phyloP scores from a whole-genome alignment of 1,284 basidiomycete genomes.

The Rhodotorula sp. region DNA sequence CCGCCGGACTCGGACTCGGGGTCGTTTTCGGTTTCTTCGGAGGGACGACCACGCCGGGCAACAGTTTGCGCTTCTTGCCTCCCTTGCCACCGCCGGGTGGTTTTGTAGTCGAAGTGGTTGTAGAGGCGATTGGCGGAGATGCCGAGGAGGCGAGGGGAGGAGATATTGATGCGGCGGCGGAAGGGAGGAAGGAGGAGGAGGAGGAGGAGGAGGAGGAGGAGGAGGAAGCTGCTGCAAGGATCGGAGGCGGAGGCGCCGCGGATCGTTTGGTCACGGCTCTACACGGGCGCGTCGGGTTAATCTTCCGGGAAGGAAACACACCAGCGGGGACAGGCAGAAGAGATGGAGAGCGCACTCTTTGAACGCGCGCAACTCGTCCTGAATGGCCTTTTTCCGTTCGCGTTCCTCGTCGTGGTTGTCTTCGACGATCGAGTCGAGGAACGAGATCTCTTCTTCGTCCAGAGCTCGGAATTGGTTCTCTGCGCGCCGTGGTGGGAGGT shows the following conservation, averaged over 20 bases:
- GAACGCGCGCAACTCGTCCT: conserved; percentile 74
- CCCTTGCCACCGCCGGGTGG: neutral
- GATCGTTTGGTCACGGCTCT: conserved; percentile 23
- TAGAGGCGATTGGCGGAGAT: neutral
- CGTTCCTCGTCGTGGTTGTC: conserved; percentile 72
- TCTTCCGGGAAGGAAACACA: neutral
- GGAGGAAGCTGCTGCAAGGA: conserved; percentile 2
- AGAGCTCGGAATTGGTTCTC: conserved; percentile 88
- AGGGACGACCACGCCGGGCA: conserved; percentile 1
- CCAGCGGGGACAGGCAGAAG: too few species aligned
- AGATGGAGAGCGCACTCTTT: conserved; percentile 60
- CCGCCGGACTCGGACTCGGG: too few species aligned
- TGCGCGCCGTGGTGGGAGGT: conserved; percentile 45
- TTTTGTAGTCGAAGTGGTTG: neutral
- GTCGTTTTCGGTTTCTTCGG: neutral
- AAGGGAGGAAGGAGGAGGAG: neutral
- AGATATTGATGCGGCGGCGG: conserved; percentile 1
- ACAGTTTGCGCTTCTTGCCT: neutral
- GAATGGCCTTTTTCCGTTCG: conserved; percentile 67
- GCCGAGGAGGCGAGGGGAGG: conserved; percentile 5
- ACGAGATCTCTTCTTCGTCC: conserved; percentile 82
- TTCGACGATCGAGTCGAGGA: conserved; percentile 75
- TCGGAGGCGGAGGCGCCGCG: conserved; percentile 3
- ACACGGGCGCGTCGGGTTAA: neutral
- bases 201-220: conserved; percentile 8